phyloP scores from a whole-genome alignment of 352 stramenopile species.

The Pythium sp. region DNA sequence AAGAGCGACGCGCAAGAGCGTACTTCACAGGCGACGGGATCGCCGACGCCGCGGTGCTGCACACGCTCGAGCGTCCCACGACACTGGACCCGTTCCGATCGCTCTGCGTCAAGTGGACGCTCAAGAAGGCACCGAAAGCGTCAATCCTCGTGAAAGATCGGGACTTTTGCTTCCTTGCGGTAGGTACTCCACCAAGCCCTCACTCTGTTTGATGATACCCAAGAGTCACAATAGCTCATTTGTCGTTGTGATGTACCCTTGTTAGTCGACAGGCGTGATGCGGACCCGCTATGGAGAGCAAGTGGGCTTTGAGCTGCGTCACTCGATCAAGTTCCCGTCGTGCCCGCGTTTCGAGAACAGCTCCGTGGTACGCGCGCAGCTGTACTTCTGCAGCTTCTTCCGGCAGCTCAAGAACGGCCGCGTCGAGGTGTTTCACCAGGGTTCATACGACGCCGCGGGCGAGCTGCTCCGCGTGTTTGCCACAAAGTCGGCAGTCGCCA shows the following conservation, averaged over 20 bases:
- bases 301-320: slow-evolving; percentile 44
- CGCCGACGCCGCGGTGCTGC: slow-evolving; percentile 39
- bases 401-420: slow-evolving; percentile 46
- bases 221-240: background rate
- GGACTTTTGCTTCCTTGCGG: slow-evolving; percentile 48
- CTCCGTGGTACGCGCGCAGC: slow-evolving; percentile 56
- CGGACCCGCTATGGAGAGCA: slow-evolving; percentile 27
- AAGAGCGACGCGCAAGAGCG: slow-evolving; percentile 28
- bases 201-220: background rate
- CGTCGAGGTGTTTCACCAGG: slow-evolving; percentile 67
- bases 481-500: slow-evolving; percentile 43
- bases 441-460: slow-evolving; percentile 49
- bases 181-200: slow-evolving; percentile 6
- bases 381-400: slow-evolving; percentile 71
- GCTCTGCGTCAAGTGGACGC: slow-evolving; percentile 44
- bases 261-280: slow-evolving; percentile 30
- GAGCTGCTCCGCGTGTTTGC: slow-evolving; percentile 42
- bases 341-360: slow-evolving; percentile 45
- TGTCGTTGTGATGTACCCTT: background rate
- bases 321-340: slow-evolving; percentile 62
- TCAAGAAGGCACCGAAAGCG: slow-evolving; percentile 33
- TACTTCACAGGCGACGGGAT: slow-evolving; percentile 42
- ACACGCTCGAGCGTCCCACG: slow-evolving; percentile 30
- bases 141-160: slow-evolving; percentile 43
- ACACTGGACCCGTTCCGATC: slow-evolving; percentile 36